Evolutionary conservation across 1,284 basidiomycete genomes (phyloP), one percentile per base, ranked within the genome.

Genomic region (Phylloporus sp.): DNA sequence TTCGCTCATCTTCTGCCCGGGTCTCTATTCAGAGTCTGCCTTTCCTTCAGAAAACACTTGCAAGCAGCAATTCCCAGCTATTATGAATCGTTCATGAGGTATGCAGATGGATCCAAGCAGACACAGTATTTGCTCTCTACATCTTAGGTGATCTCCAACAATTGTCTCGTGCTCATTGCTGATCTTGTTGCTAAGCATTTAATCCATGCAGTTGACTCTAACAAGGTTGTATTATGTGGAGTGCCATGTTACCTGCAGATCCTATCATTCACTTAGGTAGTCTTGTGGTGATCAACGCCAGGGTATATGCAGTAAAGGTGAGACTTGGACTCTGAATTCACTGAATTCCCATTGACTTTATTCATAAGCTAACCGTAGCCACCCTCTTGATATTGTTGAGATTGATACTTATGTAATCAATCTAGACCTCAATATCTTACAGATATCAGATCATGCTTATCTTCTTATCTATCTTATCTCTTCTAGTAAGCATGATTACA

Each of bases 311-410:
- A 0, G 91, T 97, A 59, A 93, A 90, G 78, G 91, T 90, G 41
- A 67, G 45, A 65, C 23, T 39, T 49, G 19, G 25, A 12, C 20
- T 60, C 37, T 32, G 4, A 1, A 15, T 17, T 65, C 8, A 7
- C 32, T 0, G 29, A 52, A 53, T 17, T 20, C 4, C 5, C 15
- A 10, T 37, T 20, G 41, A 60, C 23, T 17, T 56, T 35, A 25
- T 52, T 63, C 41, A 32, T 56, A 92, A 89, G 91, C 93, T 2
- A 92, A 93, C 68, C 88, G 86, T 72, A 94, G 32, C 71, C 88
- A 89, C 27, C 85, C 97, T 15, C 89, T 99, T 17, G 96, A 98
- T 71, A 94, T 98, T n/a, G n/a, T n/a, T n/a, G n/a, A n/a, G n/a
- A n/a, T n/a, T n/a, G n/a, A n/a, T n/a, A n/a, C n/a, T n/a, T n/a